Evolutionary conservation across 2,329 filamentous ascomycete species (phyloP), one percentile per base, ranked within the genome.

Genomic region (Trichoderma sp.): DNA sequence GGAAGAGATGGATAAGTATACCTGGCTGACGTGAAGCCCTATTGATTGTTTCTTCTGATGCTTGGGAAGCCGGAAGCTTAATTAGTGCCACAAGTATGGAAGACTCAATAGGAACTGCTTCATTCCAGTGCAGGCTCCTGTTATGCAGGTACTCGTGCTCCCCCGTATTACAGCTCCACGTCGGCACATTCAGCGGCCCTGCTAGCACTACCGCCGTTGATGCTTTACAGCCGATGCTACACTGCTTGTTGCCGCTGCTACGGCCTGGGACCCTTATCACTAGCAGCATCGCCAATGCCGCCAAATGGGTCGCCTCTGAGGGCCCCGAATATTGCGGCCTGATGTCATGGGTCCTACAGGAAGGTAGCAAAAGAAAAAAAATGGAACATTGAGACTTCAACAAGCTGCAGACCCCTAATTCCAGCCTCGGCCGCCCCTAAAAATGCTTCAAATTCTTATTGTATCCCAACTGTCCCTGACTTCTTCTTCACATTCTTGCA

Each of bases 271-370:
- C 40, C 40, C 40, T 43, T 29, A 27, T 24, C 14, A 29, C n/a
- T 53, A 27, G 14, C 27, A 60, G 10, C 5, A 40, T 33, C n/a
- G 21, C 24, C 52, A 35, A 47, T 53, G 60, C 60, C 47, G 35
- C 43, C 27, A 13, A 58, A 57, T 66, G 62, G 63, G 53, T 55
- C 62, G 63, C 53, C 29, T 52, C 14, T 58, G 40, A 52, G 55
- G 63, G 40, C 55, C 55, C 64, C 60, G 27, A 40, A 70, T 64
- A 70, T 71, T 70, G 59, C 68, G 35, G 47, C 53, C 16, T 67
- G 67, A 71, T 71, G 70, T 71, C 68, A 71, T 71, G 47, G 68
- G 58, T 47, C 14, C 29, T 27, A 11, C 74, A 11, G 70, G 74
- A 55, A 60, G 19, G 33, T n/a, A 43, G n/a, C 14, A 27, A 53